These are phyloP conservation scores for Limonium bicolor DNA, from an alignment of 148 eudicot genomes.

Conservation along the genomic window DNA sequence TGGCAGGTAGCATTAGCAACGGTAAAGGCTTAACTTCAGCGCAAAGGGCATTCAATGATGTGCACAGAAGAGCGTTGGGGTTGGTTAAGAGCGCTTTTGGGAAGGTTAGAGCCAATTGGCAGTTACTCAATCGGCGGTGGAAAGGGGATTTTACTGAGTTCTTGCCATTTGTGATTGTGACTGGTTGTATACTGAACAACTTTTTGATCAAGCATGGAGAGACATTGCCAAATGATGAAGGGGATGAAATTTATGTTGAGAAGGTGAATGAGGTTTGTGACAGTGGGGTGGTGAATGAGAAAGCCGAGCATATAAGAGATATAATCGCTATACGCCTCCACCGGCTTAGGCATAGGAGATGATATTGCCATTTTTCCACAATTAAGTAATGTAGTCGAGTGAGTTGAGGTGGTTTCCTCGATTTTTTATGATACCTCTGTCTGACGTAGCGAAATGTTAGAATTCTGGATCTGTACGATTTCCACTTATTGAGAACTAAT, in stretches of 20 bases:
- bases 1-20: constrained; percentile 2
- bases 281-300: constrained; percentile 17
- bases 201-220: constrained; percentile 75
- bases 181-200: constrained; percentile 74
- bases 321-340: constrained; percentile 55
- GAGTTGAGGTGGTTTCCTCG: too few species aligned
- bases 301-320: constrained; percentile 40
- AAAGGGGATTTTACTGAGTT: constrained; percentile 67
- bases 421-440: too few species aligned
- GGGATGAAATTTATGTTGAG: constrained; percentile 17
- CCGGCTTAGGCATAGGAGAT: constrained; percentile 40
- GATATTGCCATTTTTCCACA: too few species aligned
- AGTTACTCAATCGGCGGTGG: constrained; percentile 46
- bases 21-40: constrained; percentile 15
- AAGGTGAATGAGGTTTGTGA: constrained; percentile 34
- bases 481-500: too few species aligned
- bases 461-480: too few species aligned
- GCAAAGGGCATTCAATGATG: constrained; percentile 47
- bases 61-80: constrained; percentile 45
- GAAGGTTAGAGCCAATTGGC: constrained; percentile 52
- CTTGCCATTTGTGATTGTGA: constrained; percentile 55
- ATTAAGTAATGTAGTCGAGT: too few species aligned
- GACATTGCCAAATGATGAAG: constrained; percentile 30
- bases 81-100: constrained; percentile 39
- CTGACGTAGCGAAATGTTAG: too few species aligned